A percentile compares a stretch with the other conserved stretches of the same genome.
Evolutionary conservation across 176 grass and related monocot genomes (phyloP).

Genomic region (Oryza punctata): DNA sequence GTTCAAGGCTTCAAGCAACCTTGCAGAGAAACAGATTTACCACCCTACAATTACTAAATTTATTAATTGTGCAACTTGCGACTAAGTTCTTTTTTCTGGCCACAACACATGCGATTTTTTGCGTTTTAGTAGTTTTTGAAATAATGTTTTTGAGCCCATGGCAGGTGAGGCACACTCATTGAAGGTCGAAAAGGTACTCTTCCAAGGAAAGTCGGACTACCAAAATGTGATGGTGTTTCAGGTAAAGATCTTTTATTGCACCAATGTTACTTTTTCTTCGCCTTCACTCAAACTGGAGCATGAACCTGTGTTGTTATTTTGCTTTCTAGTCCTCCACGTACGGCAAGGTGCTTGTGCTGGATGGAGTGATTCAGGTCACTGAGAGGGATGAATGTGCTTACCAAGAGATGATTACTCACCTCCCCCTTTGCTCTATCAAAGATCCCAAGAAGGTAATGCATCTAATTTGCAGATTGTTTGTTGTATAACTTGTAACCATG

Average conservation of each 20-base stretch:
- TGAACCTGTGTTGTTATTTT: conserved; percentile 19
- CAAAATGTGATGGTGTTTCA: conserved; percentile 97
- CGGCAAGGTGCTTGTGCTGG: conserved; percentile 89
- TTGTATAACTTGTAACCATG: not conserved
- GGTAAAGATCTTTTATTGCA: conserved; percentile 32
- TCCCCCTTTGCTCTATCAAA: conserved; percentile 88
- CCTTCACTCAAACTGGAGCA: not conserved
- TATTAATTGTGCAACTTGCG: not conserved
- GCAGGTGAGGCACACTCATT: conserved; percentile 94
- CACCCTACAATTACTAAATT: not conserved
- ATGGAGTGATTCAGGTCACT: conserved; percentile 93
- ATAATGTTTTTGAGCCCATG: not conserved
- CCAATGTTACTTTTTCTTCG: not conserved
- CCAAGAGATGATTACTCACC: conserved; percentile 97
- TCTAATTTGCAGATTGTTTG: not conserved
- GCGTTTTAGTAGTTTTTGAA: not conserved
- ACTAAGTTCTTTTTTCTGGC: not conserved
- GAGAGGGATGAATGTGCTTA: conserved; percentile 92
- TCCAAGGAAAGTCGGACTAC: conserved; percentile 87
- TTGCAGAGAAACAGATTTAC: not conserved
- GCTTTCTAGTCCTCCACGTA: conserved; percentile 71
- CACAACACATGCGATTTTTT: not conserved
- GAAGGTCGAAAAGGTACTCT: conserved; percentile 88
- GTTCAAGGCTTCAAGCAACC: not conserved
- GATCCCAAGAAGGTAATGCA: conserved; percentile 81